Conservation (phyloP, 2,329 filamentous ascomycete species). For the Colletotrichum somersetense region DNA sequence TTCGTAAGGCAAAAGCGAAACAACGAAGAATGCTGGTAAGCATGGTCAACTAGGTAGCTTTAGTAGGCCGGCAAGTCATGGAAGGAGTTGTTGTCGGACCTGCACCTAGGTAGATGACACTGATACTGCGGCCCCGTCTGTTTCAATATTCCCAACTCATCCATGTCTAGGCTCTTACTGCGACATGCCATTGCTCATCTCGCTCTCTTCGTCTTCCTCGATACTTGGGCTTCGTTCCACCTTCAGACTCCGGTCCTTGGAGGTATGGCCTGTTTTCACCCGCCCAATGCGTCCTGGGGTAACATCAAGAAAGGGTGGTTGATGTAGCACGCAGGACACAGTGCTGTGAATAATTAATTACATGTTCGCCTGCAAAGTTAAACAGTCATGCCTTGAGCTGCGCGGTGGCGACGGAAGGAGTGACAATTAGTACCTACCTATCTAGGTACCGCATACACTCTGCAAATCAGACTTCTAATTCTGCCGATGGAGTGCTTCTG, state of each 20-base stretch:
- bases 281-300: background rate
- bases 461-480: too few species aligned
- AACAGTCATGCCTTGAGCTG: too few species aligned
- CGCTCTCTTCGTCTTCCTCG: background rate
- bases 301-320: background rate
- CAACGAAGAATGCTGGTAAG: background rate
- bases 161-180: background rate
- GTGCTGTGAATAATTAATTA: too few species aligned
- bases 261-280: background rate
- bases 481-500: too few species aligned
- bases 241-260: background rate
- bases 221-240: background rate
- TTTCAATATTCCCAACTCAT: conserved; percentile 25
- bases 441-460: too few species aligned
- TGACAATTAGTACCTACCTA: background rate
- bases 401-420: background rate
- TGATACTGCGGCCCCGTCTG: conserved; percentile 5
- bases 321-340: too few species aligned
- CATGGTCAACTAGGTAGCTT: too few species aligned
- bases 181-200: background rate
- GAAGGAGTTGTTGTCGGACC: background rate
- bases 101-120: conserved; percentile 4
- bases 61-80: background rate
- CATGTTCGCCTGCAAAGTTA: background rate
- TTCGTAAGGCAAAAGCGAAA: background rate